Evolutionary conservation across 2,329 filamentous ascomycete species (phyloP), one percentile per base, ranked within the genome.

Genomic region (Penicillium freii): DNA sequence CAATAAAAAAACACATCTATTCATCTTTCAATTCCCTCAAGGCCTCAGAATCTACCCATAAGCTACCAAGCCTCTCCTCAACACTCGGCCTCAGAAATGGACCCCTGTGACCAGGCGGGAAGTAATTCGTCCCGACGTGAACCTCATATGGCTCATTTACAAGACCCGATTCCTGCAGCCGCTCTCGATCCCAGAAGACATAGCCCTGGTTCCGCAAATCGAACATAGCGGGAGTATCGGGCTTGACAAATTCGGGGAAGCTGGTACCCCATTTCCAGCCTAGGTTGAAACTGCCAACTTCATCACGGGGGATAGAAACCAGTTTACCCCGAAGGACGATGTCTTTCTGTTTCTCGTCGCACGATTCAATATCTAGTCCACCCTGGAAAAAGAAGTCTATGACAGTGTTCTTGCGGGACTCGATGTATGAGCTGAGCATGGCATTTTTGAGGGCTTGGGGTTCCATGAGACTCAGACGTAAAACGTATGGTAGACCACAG

Each of bases 181-280:
- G 36, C 2, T 27, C 19, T 19, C 23, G n/a, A 17, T 54, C 51
- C 51, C 44, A 54, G 29, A 54, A 54, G 15, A 54, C 51, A 48
- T 54, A 54, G 1, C 51, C 51, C 7, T 31, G 43, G 15, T 54
- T 29, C 34, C 43, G 34, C 27, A 48, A 17, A 19, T 47, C 25
- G 19, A 31, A 40, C 43, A 47, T 40, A 42, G 51, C 43, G 1
- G 51, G 43, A 34, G n/a, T 40, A 23, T 48, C 44, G 8, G 43
- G 27, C 15, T 42, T 54, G 42, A 45, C 34, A 33, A 10, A 39
- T 3, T 25, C 17, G 11, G 33, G 19, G 9, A 54, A 47, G 42
- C 51, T 47, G 7, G 51, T 47, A 4, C 25, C 51, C 51, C 51
- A 54, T 34, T 47, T 33, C 51, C 51, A 54, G 15, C 51, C 51